phyloP scores from a whole-genome alignment of 768 basidiomycete genomes.

The Leccinum truebloodii region DNA sequence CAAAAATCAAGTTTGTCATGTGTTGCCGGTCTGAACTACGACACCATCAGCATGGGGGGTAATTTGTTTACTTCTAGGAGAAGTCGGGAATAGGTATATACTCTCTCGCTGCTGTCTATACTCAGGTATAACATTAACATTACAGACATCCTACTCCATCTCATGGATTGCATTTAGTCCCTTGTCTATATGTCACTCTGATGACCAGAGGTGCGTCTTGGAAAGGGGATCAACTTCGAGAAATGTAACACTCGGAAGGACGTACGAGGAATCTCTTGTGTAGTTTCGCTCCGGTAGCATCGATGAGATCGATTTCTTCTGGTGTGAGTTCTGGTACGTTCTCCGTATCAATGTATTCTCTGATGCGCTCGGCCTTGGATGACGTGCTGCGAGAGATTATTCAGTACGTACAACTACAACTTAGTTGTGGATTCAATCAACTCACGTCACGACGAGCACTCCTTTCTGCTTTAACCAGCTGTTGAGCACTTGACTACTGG shows the following conservation, averaged over 20 bases:
- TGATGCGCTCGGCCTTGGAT: conserved; percentile 33
- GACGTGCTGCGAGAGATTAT: conserved; percentile 30
- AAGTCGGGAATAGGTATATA: too few relatives aligned
- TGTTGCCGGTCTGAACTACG: too few relatives aligned
- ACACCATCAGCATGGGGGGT: too few relatives aligned
- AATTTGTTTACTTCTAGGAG: too few relatives aligned
- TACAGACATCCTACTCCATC: too few relatives aligned
- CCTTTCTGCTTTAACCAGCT: conserved; percentile 35
- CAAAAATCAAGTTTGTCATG: too few relatives aligned
- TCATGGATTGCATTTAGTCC: too few relatives aligned
- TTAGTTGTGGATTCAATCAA: background rate
- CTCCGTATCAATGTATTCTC: conserved; percentile 35
- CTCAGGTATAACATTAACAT: too few relatives aligned
- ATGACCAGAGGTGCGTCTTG: too few relatives aligned
- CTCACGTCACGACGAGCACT: conserved; percentile 35
- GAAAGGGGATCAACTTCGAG: too few relatives aligned
- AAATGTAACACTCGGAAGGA: background rate
- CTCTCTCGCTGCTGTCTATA: too few relatives aligned
- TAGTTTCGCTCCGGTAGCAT: conserved; percentile 24
- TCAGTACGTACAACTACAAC: background rate
- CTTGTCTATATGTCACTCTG: too few relatives aligned
- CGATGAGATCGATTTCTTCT: conserved; percentile 28
- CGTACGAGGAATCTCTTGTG: conserved; percentile 31
- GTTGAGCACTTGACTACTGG: conserved; percentile 29
- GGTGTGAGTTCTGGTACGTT: conserved; percentile 29